Base-by-base conservation (phyloP, 2,329 filamentous ascomycete species). In the Esteya vermicola region DNA sequence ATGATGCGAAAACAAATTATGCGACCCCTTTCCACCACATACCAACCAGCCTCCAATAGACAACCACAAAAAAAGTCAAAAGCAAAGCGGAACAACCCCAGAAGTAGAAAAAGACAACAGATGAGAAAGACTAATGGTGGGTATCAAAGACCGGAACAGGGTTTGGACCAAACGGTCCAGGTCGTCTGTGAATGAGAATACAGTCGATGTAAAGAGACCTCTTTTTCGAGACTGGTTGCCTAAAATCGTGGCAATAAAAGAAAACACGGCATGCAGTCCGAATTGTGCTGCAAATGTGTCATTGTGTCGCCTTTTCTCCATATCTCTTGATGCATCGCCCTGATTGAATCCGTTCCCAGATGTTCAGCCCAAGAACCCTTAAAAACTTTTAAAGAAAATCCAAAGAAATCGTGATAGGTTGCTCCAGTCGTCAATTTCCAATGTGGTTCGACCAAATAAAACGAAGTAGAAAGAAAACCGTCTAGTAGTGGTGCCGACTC, bases 381-480 rank as follows among this genome's bases (percentile, higher is more conserved):
- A 21, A 19, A 33, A 33, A 39, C 21, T 34, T 34, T 27, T 27
- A 28, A 27, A 19, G 21, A 20, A 31, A 23, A 38, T 27, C 27
- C n/a, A 36, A 36, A 13, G n/a, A 35, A 40, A 35, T 43, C 41
- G 34, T 43, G 10, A 41, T 36, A 39, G 27, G 33, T 26, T 33
- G 34, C 16, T 20, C 39, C 28, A 22, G 32, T 43, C 42, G 42
- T 43, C 34, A 43, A 37, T 40, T 40, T 43, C 40, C 22, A 19
- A 20, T 32, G 35, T 22, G 35, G 30, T 27, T 20, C 20, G n/a
- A 22, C 31, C 32, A 16, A 36, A 20, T 9, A 22, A 23, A 33
- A 28, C n/a, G n/a, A 31, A 28, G 12, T 9, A 33, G 27, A 27
- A 25, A 21, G 8, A 14, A 36, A 22, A 34, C 33, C 38, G 41